Evolutionary conservation across 2,329 filamentous ascomycete genomes (phyloP).

Genomic region (Pyrenochaeta sp.): DNA sequence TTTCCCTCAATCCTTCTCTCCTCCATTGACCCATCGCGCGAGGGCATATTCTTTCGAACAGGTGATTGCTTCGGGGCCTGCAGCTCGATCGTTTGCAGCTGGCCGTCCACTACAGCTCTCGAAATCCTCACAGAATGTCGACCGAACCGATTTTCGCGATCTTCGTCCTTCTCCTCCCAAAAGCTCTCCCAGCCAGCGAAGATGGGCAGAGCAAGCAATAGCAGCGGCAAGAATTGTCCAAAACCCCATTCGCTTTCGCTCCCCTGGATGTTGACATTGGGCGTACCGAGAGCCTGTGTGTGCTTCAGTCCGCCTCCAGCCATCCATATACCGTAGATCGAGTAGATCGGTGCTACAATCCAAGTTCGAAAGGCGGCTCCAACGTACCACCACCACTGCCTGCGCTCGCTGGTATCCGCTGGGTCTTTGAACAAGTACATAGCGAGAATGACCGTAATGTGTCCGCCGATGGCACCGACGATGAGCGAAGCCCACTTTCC

Average conservation of each 20-base stretch:
- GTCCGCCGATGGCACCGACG: constrained; percentile 40
- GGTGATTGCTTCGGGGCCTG: constrained; percentile 1
- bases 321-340: constrained; percentile 41
- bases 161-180: constrained; percentile 38
- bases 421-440: constrained; percentile 38
- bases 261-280: constrained; percentile 29
- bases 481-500: constrained; percentile 38
- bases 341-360: constrained; percentile 41
- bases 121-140: constrained; percentile 10
- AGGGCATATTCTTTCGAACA: constrained; percentile 2
- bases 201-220: constrained; percentile 39
- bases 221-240: constrained; percentile 40
- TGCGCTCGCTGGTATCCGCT: constrained; percentile 12
- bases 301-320: constrained; percentile 26
- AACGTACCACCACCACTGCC: constrained; percentile 28
- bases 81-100: constrained; percentile 9
- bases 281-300: constrained; percentile 37
- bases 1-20: constrained; percentile 23
- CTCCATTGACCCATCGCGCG: constrained; percentile 20
- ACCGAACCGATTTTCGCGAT: constrained; percentile 30
- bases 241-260: constrained; percentile 40
- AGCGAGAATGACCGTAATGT: constrained; percentile 38
- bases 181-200: constrained; percentile 45
- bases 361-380: constrained; percentile 38
- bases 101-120: constrained; percentile 5